Evolutionary conservation across 2,329 filamentous ascomycete genomes (phyloP).

Genomic region (Aquanectria penicillioides): DNA sequence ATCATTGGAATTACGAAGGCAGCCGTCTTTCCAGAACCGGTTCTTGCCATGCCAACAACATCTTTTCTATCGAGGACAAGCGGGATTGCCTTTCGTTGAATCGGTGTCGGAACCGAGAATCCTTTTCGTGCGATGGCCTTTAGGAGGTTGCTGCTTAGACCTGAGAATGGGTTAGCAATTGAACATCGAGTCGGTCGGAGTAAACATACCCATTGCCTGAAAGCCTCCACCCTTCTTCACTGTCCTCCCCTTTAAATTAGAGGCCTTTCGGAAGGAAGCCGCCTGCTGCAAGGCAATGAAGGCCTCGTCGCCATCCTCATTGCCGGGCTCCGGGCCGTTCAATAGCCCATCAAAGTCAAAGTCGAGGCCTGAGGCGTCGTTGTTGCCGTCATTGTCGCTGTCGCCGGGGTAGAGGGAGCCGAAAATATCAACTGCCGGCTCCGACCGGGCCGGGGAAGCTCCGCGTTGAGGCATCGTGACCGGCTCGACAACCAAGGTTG

Average conservation of each 20-base stretch:
- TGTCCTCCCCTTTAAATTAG: constrained; percentile 83
- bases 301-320: constrained; percentile 78
- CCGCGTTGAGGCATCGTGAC: constrained; percentile 74
- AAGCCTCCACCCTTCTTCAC: constrained; percentile 97
- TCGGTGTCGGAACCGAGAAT: constrained; percentile 95
- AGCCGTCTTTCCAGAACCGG: constrained; percentile 98
- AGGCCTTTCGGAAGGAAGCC: constrained; percentile 85
- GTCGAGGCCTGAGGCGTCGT: constrained; percentile 51
- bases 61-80: constrained; percentile 89
- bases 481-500: constrained; percentile 13
- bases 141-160: constrained; percentile 82
- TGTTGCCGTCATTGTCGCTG: constrained; percentile 57
- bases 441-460: constrained; percentile 84
- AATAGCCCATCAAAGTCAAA: constrained; percentile 71
- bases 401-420: constrained; percentile 76
- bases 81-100: constrained; percentile 96
- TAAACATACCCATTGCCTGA: constrained; percentile 81
- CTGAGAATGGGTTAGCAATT: constrained; percentile 50
- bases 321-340: constrained; percentile 55
- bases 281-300: constrained; percentile 92
- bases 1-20: constrained; percentile 99
- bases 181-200: background rate
- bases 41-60: constrained; percentile 98
- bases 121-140: constrained; percentile 94
- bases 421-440: constrained; percentile 92